Evolutionary conservation across 495 filamentous ascomycete species (phyloP).

Genomic region (Poronia punctata): DNA sequence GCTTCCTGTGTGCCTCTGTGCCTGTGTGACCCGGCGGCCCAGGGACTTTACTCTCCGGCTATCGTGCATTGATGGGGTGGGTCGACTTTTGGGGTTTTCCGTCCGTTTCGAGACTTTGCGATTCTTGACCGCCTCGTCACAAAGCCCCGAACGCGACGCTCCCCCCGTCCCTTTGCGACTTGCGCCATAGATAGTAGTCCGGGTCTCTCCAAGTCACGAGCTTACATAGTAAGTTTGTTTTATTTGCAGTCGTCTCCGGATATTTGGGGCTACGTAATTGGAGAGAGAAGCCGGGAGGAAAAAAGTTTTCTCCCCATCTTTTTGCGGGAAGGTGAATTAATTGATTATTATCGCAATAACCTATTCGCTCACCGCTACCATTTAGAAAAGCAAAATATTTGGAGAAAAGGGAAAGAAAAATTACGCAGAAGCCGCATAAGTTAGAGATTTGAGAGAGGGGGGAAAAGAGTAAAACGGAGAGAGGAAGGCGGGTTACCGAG

Average conservation of each 20-base stretch:
- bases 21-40: constrained; percentile 1
- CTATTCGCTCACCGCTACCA: too few species aligned
- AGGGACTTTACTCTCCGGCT: constrained; percentile 1
- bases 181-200: background rate
- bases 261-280: constrained; percentile 3
- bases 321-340: background rate
- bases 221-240: too few species aligned
- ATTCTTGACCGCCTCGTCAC: constrained; percentile 26
- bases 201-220: background rate
- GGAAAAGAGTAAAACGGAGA: too few species aligned
- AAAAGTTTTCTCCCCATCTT: constrained; percentile 18
- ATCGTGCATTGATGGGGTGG: constrained; percentile 13
- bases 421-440: too few species aligned
- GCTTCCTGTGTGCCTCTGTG: too few species aligned
- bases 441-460: too few species aligned
- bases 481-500: too few species aligned
- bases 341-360: too few species aligned
- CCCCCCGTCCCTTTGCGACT: constrained; percentile 4
- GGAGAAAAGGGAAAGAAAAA: background rate
- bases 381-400: too few species aligned
- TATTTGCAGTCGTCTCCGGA: constrained; percentile 18
- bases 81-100: constrained; percentile 5
- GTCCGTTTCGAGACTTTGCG: constrained; percentile 13
- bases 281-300: constrained; percentile 2
- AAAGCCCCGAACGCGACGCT: constrained; percentile 18